Conservation (phyloP, 345 rosid species). For the Aquilaria malaccensis region DNA sequence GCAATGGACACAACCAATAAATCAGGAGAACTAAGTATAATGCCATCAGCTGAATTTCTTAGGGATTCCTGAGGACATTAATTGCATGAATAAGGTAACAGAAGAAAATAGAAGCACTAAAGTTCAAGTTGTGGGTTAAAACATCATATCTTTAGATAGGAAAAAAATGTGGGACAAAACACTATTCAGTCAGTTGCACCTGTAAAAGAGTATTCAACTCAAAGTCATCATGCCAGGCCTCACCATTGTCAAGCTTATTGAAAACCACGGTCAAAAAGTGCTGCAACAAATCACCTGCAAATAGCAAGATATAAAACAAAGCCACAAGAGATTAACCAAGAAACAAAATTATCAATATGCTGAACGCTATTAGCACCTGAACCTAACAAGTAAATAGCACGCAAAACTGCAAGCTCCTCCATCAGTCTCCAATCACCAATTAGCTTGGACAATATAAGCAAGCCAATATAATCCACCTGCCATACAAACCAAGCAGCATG, state of each 20-base stretch:
- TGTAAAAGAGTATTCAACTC: slow-evolving; percentile 84
- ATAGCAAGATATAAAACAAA: slow-evolving; percentile 15
- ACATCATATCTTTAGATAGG: background rate
- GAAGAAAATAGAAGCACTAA: slow-evolving; percentile 7
- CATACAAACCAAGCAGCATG: slow-evolving; percentile 10
- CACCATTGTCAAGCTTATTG: slow-evolving; percentile 79
- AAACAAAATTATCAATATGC: background rate
- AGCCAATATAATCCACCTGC: slow-evolving; percentile 79
- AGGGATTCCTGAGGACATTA: slow-evolving; percentile 70
- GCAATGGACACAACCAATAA: slow-evolving; percentile 68
- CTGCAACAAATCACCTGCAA: slow-evolving; percentile 89
- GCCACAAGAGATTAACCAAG: slow-evolving; percentile 11
- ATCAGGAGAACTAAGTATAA: slow-evolving; percentile 72
- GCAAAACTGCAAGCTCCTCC: slow-evolving; percentile 95
- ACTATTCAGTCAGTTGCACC: slow-evolving; percentile 34
- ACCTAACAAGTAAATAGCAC: slow-evolving; percentile 94
- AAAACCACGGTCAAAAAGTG: slow-evolving; percentile 81
- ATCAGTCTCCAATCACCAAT: slow-evolving; percentile 93
- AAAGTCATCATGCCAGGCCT: slow-evolving; percentile 89
- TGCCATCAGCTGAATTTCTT: slow-evolving; percentile 87
- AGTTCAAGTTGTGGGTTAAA: background rate
- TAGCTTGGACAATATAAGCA: slow-evolving; percentile 66
- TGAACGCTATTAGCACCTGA: slow-evolving; percentile 45
- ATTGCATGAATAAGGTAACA: slow-evolving; percentile 6
- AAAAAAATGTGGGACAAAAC: slow-evolving; percentile 6